These are phyloP conservation scores for Pelargonium fulgidum DNA, from an alignment of 441 rosid genomes.

Conservation along the genomic window DNA sequence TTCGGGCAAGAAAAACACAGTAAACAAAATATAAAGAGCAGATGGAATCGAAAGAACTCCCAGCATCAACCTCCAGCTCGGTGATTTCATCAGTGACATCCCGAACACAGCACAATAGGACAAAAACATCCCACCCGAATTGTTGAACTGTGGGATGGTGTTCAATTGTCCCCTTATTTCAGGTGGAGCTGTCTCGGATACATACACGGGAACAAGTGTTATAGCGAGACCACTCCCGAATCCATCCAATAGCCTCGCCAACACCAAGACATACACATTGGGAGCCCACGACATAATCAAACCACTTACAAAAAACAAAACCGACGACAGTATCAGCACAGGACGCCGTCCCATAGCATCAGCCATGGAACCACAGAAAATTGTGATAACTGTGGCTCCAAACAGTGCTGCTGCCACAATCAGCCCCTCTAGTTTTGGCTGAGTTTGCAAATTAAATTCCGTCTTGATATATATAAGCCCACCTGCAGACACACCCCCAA, in stretches of 20 bases:
- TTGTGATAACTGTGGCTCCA: conserved; percentile 48
- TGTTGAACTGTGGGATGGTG: conserved; percentile 50
- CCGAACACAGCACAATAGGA: conserved; percentile 55
- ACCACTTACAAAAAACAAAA: conserved; percentile 45
- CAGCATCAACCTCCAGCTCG: conserved; percentile 61
- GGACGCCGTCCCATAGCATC: conserved; percentile 58
- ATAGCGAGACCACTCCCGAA: conserved; percentile 50
- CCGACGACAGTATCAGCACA: conserved; percentile 41
- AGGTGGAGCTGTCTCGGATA: conserved; percentile 59
- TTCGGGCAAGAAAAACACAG: conserved; percentile 49
- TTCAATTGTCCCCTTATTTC: conserved; percentile 53
- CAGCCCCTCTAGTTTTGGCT: conserved; percentile 48
- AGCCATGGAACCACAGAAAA: conserved; percentile 45
- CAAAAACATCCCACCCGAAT: conserved; percentile 55
- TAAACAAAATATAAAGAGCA: conserved; percentile 33
- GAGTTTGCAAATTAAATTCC: conserved; percentile 43
- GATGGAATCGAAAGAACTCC: conserved; percentile 53
- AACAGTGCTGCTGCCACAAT: conserved; percentile 56
- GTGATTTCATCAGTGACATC: conserved; percentile 45
- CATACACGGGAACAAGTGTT: conserved; percentile 46
- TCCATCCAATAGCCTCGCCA: conserved; percentile 50
- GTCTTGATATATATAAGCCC: conserved; percentile 35
- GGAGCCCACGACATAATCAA: conserved; percentile 55
- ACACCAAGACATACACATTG: conserved; percentile 40
- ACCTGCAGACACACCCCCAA: conserved; percentile 24